These are phyloP conservation scores for Apophysomyces ossiformis DNA, from an alignment of 371 early-diverging fungal species.

Conservation along the genomic window DNA sequence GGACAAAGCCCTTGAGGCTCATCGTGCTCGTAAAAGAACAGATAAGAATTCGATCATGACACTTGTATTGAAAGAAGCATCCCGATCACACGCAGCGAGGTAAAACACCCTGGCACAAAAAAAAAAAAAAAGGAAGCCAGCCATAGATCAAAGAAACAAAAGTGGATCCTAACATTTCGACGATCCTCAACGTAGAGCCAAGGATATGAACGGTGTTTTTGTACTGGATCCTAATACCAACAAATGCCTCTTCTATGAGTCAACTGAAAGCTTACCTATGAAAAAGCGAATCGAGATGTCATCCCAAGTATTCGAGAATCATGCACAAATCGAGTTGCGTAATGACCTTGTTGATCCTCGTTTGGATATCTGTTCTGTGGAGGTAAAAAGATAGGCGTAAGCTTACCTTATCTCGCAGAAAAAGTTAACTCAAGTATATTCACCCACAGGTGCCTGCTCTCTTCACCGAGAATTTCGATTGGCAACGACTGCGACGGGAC, in stretches of 20 bases:
- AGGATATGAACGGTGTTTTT: conserved; percentile 83
- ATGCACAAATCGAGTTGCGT: conserved; percentile 75
- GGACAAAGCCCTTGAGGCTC: conserved; percentile 75
- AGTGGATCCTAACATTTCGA: no score
- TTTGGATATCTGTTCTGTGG: conserved; percentile 92
- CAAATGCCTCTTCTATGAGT: conserved; percentile 85
- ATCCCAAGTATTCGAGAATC: conserved; percentile 68
- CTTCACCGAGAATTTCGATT: conserved; percentile 97
- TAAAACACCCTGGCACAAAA: conserved; percentile 10
- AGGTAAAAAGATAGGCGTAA: conserved; percentile 41
- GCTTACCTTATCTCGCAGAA: no score
- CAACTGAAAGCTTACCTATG: conserved; percentile 69
- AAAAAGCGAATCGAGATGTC: conserved; percentile 64
- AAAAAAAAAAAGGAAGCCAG: neutral
- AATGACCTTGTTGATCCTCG: conserved; percentile 93
- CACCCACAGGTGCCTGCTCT: conserved; percentile 79
- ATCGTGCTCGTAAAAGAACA: conserved; percentile 66
- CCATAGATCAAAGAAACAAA: no score
- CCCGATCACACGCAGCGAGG: conserved; percentile 57
- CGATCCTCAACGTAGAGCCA: conserved; percentile 40
- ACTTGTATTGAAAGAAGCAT: conserved; percentile 80
- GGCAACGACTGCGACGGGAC: conserved; percentile 88
- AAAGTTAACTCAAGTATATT: neutral
- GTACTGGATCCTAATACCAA: conserved; percentile 77
- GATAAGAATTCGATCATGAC: conserved; percentile 96